Evolutionary conservation across 2,329 filamentous ascomycete genomes (phyloP), one percentile per base, ranked within the genome.

Genomic region (Xylaria hypoxylon): DNA sequence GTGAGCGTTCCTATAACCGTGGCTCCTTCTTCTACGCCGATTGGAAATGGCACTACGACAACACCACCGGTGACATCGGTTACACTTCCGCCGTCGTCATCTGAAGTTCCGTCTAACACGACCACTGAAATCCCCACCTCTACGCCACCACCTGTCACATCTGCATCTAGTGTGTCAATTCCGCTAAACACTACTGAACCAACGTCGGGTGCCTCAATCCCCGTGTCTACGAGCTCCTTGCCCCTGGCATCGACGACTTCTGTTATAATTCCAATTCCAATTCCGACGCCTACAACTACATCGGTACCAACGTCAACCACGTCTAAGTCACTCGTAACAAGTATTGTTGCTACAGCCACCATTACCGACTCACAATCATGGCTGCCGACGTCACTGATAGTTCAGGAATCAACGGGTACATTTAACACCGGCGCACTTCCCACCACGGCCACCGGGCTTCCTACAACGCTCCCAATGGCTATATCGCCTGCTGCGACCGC

Each of bases 401-500:
- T 87, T 47, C 86, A 88, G 72, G 75, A 77, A 40, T 79, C 85
- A 1, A 79, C 80, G 3, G 59, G 62, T 11, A 81, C 82, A 64
- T 71, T 81, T 58, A 73, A 78, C 72, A 80, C 78, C 3, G 80
- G 74, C 15, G 75, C 72, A 3, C 72, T 78, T 6, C 79, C 81
- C 11, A 81, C 81, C 0, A 80, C 84, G 2, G 82, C 82, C 0
- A 85, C 84, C 19, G 84, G 84, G 24, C 82, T 93, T 60, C 90
- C 92, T 0, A 86, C 88, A 0, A 83, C 84, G 40, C 84, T 96
- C 65, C 94, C 94, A 22, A 88, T 88, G 74, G 86, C 92, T 48
- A 94, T 97, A 70, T 87, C 89, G 31, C 93, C 93, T 8, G 86
- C 86, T 62, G 86, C 86, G 33, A 84, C 86, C 55, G 82, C 84